phyloP scores from a whole-genome alignment of 306 rosid genomes.

The Lathyrus sativus region DNA sequence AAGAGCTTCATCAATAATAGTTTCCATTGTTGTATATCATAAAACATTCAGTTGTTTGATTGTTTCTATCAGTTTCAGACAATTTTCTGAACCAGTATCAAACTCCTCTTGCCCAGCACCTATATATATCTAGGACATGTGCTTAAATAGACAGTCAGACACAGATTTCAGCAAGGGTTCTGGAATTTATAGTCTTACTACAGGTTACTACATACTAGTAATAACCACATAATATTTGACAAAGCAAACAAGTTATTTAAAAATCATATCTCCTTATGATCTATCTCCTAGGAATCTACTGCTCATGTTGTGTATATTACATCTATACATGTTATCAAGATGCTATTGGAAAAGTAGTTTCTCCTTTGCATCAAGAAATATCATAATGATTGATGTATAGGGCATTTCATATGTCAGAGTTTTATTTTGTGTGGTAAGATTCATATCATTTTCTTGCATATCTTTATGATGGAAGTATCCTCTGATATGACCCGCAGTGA shows the following conservation, averaged over 20 bases:
- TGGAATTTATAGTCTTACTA: not conserved
- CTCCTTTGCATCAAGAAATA: conserved; percentile 4
- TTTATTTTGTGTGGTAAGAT: not conserved
- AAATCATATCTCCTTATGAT: not conserved
- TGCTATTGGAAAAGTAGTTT: conserved; percentile 16
- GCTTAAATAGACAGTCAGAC: not conserved
- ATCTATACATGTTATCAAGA: conserved; percentile 18
- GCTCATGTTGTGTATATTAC: conserved; percentile 16
- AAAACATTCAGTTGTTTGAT: not conserved
- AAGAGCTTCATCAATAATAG: conserved; percentile 8
- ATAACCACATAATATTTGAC: not conserved
- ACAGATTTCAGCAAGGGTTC: not conserved
- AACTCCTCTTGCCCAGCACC: conserved; percentile 16
- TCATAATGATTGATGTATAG: not conserved
- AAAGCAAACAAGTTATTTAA: not conserved
- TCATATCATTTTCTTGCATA: conserved; percentile 12
- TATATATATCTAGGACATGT: conserved; percentile 4
- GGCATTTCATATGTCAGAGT: conserved; percentile 5
- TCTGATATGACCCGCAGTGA: conserved; percentile 24
- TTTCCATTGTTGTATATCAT: not conserved
- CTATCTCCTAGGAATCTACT: not conserved
- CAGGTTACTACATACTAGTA: not conserved
- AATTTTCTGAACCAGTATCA: conserved; percentile 7
- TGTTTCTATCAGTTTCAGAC: conserved; percentile 3
- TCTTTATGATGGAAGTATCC: conserved; percentile 25